Conservation (phyloP, 257 asterid genomes). For the Eustoma russellianum region DNA sequence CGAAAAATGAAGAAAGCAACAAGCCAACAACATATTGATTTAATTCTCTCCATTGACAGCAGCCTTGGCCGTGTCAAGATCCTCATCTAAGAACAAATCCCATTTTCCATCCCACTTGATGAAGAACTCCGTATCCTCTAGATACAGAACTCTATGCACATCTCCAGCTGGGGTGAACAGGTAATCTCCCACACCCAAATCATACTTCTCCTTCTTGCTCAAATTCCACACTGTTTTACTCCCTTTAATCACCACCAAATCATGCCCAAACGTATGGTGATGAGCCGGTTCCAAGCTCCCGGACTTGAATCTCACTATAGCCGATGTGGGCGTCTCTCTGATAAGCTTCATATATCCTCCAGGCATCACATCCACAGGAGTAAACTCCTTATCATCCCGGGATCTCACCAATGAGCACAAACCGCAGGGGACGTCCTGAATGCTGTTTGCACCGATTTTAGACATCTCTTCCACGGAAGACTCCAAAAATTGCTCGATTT, state of each 20-base stretch:
- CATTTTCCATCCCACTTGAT: conserved; percentile 94
- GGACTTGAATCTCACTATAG: conserved; percentile 64
- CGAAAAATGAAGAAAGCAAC: too few species aligned
- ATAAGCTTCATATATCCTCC: conserved; percentile 72
- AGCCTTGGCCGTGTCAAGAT: conserved; percentile 58
- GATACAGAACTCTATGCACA: conserved; percentile 70
- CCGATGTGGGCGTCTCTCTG: conserved; percentile 78
- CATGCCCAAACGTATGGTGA: conserved; percentile 83
- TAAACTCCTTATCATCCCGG: conserved; percentile 42
- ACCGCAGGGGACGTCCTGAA: conserved; percentile 32
- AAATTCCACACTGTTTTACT: conserved; percentile 75
- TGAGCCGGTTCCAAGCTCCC: conserved; percentile 93
- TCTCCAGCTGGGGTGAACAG: conserved; percentile 79
- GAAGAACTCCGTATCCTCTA: conserved; percentile 79
- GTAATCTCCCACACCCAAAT: conserved; percentile 62
- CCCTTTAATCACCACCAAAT: conserved; percentile 67
- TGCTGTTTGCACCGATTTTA: conserved; percentile 23
- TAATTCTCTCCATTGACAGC: conserved; percentile 34
- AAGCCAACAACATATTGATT: neutral
- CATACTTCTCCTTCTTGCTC: conserved; percentile 54
- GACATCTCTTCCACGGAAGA: conserved; percentile 50
- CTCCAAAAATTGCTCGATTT: conserved; percentile 48
- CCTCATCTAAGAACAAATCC: conserved; percentile 81
- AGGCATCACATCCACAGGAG: conserved; percentile 56
- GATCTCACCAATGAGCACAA: conserved; percentile 50